Evolutionary conservation across 225 moss, liverwort and hornwort genomes (phyloP), one percentile per base, ranked within the genome.

Genomic region (Climacium dendroides): DNA sequence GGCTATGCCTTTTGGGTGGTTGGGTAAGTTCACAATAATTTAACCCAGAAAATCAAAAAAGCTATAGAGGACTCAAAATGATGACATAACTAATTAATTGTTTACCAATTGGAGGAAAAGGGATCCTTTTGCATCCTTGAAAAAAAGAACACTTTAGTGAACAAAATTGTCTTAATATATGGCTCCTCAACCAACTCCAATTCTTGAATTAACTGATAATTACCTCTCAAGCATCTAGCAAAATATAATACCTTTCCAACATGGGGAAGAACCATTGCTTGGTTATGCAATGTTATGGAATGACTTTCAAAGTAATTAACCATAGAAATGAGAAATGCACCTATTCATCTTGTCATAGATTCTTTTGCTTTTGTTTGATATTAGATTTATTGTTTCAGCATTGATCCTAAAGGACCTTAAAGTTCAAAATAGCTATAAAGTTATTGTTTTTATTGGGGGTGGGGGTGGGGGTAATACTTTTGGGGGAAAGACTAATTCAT

Each of bases 1-100:
- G 94, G 94, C 43, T 92, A 90, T 30, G 75, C 92, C 19, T 93
- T 93, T 32, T 94, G 92, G 92, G 93, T 94, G 5, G 93, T 94
- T 80, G 94, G 93, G 94, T 94, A 86, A 77, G 94, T 58, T 83
- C 16, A 34, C 16, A 8, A 67, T 34, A 11, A 55, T 55, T 15
- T 69, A 7, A 34, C 19, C 10, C 5, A 0, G 45, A 45, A 45
- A 32, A 32, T 13, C 4, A 50, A 50, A 50, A 50, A 50, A 30
- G 10, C 1, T 14, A 8, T 0, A 0, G 0, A 14, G 5, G 11
- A 30, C 8, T 32, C 8, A 73, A 45, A 74, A 74, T 3, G 1
- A 20, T 12, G 22, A n/a, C 8, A 22, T 41, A 69, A 69, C 2
- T 50, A 50, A 15, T 50, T 50, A 50, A 2, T 70, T 41, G 41